Conservation (phyloP, 805 yeast species). For the Ogataea pilisensis region DNA sequence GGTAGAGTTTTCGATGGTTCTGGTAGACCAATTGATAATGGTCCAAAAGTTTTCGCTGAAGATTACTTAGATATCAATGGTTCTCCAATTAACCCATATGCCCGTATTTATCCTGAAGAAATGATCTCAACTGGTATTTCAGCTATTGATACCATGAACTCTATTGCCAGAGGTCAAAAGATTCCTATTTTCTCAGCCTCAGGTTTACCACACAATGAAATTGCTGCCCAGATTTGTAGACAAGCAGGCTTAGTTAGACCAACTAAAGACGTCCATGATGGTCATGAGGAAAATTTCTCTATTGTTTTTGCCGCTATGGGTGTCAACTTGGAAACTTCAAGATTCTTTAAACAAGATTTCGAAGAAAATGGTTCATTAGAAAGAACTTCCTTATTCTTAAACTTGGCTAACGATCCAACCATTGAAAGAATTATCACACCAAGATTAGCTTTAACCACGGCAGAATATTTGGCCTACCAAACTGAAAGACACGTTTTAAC, state of each 20-base stretch:
- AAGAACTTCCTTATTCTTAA: conserved; percentile 93
- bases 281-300: conserved; percentile 98
- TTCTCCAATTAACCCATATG: conserved; percentile 96
- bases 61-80: conserved; percentile 98
- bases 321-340: conserved; percentile 96
- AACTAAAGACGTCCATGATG: conserved; percentile 98
- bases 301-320: conserved; percentile 99
- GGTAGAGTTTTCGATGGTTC: conserved; percentile 99
- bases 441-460: conserved; percentile 96
- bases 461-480: conserved; percentile 97
- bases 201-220: conserved; percentile 98
- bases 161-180: conserved; percentile 99
- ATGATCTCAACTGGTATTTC: conserved; percentile 99
- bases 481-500: conserved; percentile 99
- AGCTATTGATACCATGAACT: conserved; percentile 98
- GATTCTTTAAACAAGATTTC: conserved; percentile 98
- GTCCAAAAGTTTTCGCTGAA: conserved; percentile 98
- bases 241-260: conserved; percentile 99
- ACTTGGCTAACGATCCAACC: conserved; percentile 98
- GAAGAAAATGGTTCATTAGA: conserved; percentile 98
- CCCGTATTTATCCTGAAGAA: conserved; percentile 99
- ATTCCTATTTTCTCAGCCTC: conserved; percentile 99
- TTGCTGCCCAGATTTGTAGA: conserved; percentile 99
- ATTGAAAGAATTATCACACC: conserved; percentile 99
- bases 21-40: conserved; percentile 97